phyloP scores from a whole-genome alignment of 495 filamentous ascomycete genomes.

The Talaromyces stipitatus region DNA sequence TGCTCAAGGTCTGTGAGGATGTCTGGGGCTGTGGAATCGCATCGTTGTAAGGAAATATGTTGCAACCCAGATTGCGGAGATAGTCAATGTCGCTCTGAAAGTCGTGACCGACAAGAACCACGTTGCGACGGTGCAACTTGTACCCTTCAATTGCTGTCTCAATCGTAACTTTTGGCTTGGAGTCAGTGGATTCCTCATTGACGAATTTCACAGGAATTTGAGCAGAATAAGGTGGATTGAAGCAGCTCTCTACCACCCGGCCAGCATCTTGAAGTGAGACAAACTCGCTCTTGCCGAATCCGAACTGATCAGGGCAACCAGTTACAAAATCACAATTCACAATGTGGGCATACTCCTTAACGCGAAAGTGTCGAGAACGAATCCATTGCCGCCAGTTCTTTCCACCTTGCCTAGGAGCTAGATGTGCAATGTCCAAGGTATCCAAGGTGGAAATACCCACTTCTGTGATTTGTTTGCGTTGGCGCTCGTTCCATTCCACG shows the following conservation, averaged over 20 bases:
- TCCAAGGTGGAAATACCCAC: slow-evolving; percentile 82
- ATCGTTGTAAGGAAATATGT: slow-evolving; percentile 8
- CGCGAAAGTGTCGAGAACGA: slow-evolving; percentile 64
- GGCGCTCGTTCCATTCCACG: slow-evolving; percentile 68
- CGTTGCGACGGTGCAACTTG: slow-evolving; percentile 38
- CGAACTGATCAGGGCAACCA: slow-evolving; percentile 67
- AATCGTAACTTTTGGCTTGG: not conserved
- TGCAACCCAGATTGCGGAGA: slow-evolving; percentile 51
- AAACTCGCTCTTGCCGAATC: slow-evolving; percentile 59
- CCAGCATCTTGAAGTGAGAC: slow-evolving; percentile 31
- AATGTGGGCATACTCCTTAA: slow-evolving; percentile 57
- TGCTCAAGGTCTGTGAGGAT: slow-evolving; percentile 12
- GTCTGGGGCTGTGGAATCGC: slow-evolving; percentile 30
- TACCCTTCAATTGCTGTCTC: not conserved
- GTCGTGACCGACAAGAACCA: slow-evolving; percentile 77
- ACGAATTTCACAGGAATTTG: slow-evolving; percentile 4
- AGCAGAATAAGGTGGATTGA: slow-evolving; percentile 40
- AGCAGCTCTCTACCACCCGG: slow-evolving; percentile 35
- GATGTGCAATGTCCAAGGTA: slow-evolving; percentile 43
- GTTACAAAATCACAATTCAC: slow-evolving; percentile 55
- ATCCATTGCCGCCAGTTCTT: slow-evolving; percentile 58
- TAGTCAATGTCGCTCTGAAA: slow-evolving; percentile 57
- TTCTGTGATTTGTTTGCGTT: slow-evolving; percentile 62
- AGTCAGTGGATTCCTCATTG: slow-evolving; percentile 2
- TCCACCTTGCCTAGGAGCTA: slow-evolving; percentile 52